These are phyloP conservation scores for Umbelopsis isabellina DNA, from an alignment of 192 early-diverging fungal species.

Conservation along the genomic window DNA sequence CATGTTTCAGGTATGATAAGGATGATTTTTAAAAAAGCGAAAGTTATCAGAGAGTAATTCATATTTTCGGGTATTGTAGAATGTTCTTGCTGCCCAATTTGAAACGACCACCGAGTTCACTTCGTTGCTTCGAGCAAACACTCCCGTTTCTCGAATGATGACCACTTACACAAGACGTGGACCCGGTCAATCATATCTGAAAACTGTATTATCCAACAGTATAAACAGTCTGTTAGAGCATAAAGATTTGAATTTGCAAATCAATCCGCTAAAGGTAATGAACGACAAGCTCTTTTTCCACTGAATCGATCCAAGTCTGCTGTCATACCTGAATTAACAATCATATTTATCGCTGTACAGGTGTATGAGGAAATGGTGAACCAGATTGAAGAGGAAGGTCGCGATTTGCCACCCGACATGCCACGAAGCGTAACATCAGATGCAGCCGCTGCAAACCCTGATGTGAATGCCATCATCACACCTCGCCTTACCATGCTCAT, in stretches of 20 bases:
- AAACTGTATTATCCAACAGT: slow-evolving; percentile 78
- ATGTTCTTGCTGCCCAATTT: slow-evolving; percentile 90
- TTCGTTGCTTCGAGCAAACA: slow-evolving; percentile 95
- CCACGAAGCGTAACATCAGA: slow-evolving; percentile 83
- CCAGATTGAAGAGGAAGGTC: slow-evolving; percentile 71
- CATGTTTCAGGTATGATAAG: slow-evolving; percentile 84
- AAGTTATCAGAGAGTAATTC: slow-evolving; percentile 16
- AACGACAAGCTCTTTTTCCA: not conserved
- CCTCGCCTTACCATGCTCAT: slow-evolving; percentile 82
- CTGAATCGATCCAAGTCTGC: not conserved
- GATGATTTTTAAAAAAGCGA: not conserved
- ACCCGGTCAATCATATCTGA: slow-evolving; percentile 91
- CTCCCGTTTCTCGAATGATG: slow-evolving; percentile 98
- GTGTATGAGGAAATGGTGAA: slow-evolving; percentile 85
- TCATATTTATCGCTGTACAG: slow-evolving; percentile 10
- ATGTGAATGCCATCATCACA: slow-evolving; percentile 84
- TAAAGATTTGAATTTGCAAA: slow-evolving; percentile 87
- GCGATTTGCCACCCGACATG: slow-evolving; percentile 58
- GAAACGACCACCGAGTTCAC: slow-evolving; percentile 88
- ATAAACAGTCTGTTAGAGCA: slow-evolving; percentile 82
- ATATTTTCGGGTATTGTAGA: slow-evolving; percentile 24
- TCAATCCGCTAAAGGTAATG: slow-evolving; percentile 88
- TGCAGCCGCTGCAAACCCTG: slow-evolving; percentile 75
- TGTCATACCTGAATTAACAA: not conserved
- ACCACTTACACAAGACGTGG: slow-evolving; percentile 95